Percentiles rank a stretch among this genome's conserved stretches.
Conservation (phyloP, 2,329 filamentous ascomycete species). For the Cladosporium sp. region DNA sequence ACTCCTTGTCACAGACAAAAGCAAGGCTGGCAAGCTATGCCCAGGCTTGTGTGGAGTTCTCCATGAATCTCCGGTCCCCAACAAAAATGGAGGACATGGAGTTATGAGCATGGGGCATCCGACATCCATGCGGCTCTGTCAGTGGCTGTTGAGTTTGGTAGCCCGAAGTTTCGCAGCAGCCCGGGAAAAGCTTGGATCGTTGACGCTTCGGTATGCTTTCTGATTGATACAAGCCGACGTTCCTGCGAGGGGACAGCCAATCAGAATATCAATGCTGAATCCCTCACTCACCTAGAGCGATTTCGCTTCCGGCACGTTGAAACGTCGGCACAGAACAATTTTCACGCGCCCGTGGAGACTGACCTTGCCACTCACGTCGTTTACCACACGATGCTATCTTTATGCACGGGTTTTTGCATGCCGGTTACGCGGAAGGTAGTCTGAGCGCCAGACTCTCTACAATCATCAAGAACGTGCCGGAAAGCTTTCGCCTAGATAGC, state of each 20-base stretch:
- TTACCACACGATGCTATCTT: no score
- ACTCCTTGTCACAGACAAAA: slow-evolving; percentile 7
- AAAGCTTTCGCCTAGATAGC: neutral
- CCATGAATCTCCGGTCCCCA: slow-evolving; percentile 14
- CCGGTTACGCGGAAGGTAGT: no score
- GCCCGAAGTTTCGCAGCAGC: slow-evolving; percentile 3
- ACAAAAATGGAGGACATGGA: slow-evolving; percentile 12
- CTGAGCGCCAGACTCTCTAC: no score
- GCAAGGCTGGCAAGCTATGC: neutral
- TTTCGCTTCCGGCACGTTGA: slow-evolving; percentile 11
- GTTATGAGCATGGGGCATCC: slow-evolving; percentile 6
- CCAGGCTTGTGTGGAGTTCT: slow-evolving; percentile 11
- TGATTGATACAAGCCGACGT: slow-evolving; percentile 2
- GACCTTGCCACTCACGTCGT: no score
- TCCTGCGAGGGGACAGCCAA: neutral
- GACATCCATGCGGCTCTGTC: slow-evolving; percentile 3
- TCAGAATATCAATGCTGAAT: neutral
- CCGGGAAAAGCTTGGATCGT: slow-evolving; percentile 5
- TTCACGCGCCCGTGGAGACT: no score
- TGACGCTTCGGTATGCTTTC: neutral
- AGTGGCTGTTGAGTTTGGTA: slow-evolving; percentile 8
- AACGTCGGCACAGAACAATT: slow-evolving; percentile 4
- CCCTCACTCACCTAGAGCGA: neutral
- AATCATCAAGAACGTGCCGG: neutral
- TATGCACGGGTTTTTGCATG: no score